Percentiles rank a stretch among this genome's conserved stretches.
Evolutionary conservation across 768 basidiomycete species (phyloP).

Genomic region (Leccinellum luteum): DNA sequence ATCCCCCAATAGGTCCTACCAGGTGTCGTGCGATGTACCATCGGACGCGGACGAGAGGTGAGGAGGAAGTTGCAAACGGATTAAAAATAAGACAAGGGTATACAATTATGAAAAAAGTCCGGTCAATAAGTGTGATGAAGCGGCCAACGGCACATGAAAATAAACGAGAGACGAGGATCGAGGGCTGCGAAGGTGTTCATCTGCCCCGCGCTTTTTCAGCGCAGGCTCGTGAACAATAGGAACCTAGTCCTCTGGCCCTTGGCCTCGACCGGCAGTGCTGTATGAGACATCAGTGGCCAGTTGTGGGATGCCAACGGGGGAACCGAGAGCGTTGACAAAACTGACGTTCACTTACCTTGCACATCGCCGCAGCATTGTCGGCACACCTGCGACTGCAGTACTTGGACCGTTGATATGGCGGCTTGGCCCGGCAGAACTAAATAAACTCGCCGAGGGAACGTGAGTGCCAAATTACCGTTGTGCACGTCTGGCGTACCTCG

Average conservation of each 20-base stretch:
- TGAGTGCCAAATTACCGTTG: background rate
- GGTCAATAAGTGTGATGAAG: background rate
- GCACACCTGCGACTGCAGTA: slow-evolving; percentile 66
- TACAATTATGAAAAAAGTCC: background rate
- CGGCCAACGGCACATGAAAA: slow-evolving; percentile 1
- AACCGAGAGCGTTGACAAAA: background rate
- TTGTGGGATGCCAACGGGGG: background rate
- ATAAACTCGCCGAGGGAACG: background rate
- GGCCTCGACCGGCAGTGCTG: slow-evolving; percentile 24
- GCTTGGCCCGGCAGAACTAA: slow-evolving; percentile 52
- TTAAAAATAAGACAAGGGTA: background rate
- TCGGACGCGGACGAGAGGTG: background rate
- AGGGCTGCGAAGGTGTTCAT: background rate
- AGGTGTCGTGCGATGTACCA: background rate
- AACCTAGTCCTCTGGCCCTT: slow-evolving; percentile 11
- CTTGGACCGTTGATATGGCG: slow-evolving; percentile 51
- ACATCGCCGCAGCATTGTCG: slow-evolving; percentile 35
- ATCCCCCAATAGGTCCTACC: background rate
- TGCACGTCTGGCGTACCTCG: slow-evolving; percentile 16
- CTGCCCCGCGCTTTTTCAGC: slow-evolving; percentile 17
- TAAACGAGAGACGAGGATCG: background rate
- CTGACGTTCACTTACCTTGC: slow-evolving; percentile 16
- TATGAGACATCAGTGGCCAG: background rate
- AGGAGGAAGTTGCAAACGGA: background rate
- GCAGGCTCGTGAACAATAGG: slow-evolving; percentile 29